Evolutionary conservation across 2,329 filamentous ascomycete genomes (phyloP).

Genomic region (Claviceps arundinis): DNA sequence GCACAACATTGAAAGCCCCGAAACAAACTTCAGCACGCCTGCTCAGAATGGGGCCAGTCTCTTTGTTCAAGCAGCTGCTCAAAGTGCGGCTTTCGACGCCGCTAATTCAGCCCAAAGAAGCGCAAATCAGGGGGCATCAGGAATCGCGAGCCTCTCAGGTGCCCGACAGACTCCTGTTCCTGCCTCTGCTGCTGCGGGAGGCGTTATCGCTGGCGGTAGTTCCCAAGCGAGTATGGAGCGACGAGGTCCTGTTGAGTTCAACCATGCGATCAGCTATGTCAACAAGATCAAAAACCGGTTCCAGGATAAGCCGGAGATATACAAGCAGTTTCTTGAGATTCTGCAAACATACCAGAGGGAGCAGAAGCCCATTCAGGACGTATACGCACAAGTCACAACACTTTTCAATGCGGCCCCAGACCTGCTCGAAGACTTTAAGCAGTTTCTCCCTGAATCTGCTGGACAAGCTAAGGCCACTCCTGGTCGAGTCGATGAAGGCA

Average conservation of each 20-base stretch:
- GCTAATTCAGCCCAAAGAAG: slow-evolving; percentile 18
- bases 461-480: slow-evolving; percentile 37
- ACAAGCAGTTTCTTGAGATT: slow-evolving; percentile 98
- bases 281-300: slow-evolving; percentile 99
- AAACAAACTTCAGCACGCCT: slow-evolving; percentile 47
- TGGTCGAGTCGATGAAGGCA: slow-evolving; percentile 43
- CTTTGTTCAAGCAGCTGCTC: slow-evolving; percentile 30
- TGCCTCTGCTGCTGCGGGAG: slow-evolving; percentile 39
- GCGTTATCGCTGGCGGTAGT: slow-evolving; percentile 46
- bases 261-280: slow-evolving; percentile 97
- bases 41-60: slow-evolving; percentile 35
- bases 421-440: slow-evolving; percentile 94
- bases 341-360: slow-evolving; percentile 96
- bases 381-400: slow-evolving; percentile 91
- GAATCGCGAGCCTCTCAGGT: slow-evolving; percentile 35
- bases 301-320: slow-evolving; percentile 91
- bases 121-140: slow-evolving; percentile 19
- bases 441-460: slow-evolving; percentile 85
- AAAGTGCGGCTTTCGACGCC: slow-evolving; percentile 21
- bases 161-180: slow-evolving; percentile 46
- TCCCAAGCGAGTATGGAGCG: slow-evolving; percentile 60
- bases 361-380: slow-evolving; percentile 95
- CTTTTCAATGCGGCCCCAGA: slow-evolving; percentile 90
- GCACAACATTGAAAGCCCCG: slow-evolving; percentile 49
- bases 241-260: slow-evolving; percentile 92